phyloP scores from a whole-genome alignment of 169 alveolate species.

The Eimeria zaria region DNA sequence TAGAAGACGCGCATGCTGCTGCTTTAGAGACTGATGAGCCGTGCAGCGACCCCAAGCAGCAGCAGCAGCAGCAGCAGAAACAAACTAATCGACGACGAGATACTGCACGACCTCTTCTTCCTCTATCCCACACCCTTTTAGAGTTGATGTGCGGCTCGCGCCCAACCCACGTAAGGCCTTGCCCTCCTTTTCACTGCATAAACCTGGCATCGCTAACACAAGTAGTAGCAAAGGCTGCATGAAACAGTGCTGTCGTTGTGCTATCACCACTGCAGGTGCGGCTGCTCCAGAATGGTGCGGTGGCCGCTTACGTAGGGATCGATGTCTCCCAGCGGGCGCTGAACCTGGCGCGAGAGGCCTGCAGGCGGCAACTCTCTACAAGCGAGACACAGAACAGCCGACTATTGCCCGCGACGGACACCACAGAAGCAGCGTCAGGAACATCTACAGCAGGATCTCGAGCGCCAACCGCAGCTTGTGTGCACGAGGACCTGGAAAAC shows the following conservation, averaged over 20 bases:
- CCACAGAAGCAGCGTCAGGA: not conserved
- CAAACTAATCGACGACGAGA: not conserved
- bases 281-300: constrained; percentile 31
- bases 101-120: constrained; percentile 11
- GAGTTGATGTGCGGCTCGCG: constrained; percentile 67
- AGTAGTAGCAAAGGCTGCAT: not conserved
- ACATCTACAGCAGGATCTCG: constrained; percentile 9
- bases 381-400: not conserved
- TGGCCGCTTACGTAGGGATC: constrained; percentile 38
- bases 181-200: not conserved
- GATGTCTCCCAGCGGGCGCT: constrained; percentile 57
- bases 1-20: constrained; percentile 53
- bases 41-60: not conserved
- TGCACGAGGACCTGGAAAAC: constrained; percentile 18
- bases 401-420: not conserved
- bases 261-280: constrained; percentile 28
- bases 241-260: not conserved
- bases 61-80: not conserved
- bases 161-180: constrained; percentile 21
- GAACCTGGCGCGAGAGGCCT: constrained; percentile 41
- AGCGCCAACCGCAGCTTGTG: constrained; percentile 12
- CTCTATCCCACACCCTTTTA: constrained; percentile 24
- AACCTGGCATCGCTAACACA: not conserved
- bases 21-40: not conserved
- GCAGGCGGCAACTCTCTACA: constrained; percentile 24